Conservation (phyloP, 306 rosid genomes). For the Medicago ruthenica region DNA sequence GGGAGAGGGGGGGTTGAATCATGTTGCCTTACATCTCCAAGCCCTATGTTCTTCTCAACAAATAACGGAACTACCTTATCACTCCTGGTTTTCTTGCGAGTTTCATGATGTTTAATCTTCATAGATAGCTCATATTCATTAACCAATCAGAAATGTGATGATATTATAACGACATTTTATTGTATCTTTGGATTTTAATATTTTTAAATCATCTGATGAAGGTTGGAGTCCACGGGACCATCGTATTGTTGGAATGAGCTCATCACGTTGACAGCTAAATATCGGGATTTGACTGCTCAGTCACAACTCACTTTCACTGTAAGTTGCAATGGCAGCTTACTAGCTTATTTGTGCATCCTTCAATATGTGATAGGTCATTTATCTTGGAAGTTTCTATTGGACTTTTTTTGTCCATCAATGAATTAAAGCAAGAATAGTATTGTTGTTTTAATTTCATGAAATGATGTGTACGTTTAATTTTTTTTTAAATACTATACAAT, state of each 20-base stretch:
- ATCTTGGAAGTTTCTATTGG: conserved; percentile 21
- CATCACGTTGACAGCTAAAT: conserved; percentile 83
- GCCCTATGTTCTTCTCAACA: background rate
- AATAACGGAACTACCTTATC: background rate
- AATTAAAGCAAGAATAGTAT: conserved; percentile 14
- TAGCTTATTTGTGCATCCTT: conserved; percentile 30
- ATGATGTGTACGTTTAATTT: background rate
- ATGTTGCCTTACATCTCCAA: background rate
- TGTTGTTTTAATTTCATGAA: conserved; percentile 30
- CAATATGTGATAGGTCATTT: conserved; percentile 11
- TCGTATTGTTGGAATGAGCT: conserved; percentile 85
- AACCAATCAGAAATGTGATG: conserved; percentile 3
- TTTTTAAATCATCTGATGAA: conserved; percentile 47
- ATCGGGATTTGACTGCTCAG: conserved; percentile 89
- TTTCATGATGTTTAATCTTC: background rate
- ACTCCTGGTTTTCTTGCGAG: background rate
- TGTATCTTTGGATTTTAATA: conserved; percentile 32
- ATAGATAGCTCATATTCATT: conserved; percentile 16
- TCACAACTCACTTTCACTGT: conserved; percentile 91
- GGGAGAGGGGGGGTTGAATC: background rate
- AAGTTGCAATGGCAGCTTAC: conserved; percentile 47
- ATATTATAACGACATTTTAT: background rate
- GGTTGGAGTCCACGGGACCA: conserved; percentile 88
- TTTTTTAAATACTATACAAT: background rate
- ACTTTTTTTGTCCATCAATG: conserved; percentile 12